Conservation (phyloP, 2,329 filamentous ascomycete genomes). For the Mycosphaerella arachidis region DNA sequence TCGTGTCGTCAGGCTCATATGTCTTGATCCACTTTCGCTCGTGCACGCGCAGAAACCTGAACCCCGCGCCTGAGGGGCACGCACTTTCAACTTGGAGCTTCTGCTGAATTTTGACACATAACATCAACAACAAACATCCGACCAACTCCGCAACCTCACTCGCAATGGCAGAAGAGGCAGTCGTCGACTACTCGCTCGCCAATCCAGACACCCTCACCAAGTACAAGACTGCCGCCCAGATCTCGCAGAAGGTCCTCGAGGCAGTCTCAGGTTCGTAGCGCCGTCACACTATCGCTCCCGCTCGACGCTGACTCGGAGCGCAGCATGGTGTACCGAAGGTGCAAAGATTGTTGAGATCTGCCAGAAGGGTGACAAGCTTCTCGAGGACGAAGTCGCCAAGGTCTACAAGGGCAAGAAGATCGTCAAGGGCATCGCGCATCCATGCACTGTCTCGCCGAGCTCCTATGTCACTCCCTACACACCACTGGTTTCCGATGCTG, state of each 20-base stretch:
- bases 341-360: conserved; percentile 92
- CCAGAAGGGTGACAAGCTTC: conserved; percentile 89
- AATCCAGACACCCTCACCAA: conserved; percentile 67
- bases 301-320: conserved; percentile 16
- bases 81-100: no score
- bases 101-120: no score
- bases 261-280: conserved; percentile 60
- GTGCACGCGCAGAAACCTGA: no score
- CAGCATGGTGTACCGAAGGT: conserved; percentile 70
- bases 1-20: no score
- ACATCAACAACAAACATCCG: not conserved
- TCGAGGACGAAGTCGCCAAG: conserved; percentile 89
- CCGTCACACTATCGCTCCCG: conserved; percentile 5
- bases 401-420: conserved; percentile 99
- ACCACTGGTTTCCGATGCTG: conserved; percentile 77
- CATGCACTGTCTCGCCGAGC: conserved; percentile 89
- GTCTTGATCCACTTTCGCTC: no score
- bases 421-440: conserved; percentile 87
- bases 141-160: conserved; percentile 1
- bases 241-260: conserved; percentile 92
- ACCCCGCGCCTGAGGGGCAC: not conserved
- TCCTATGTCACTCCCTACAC: conserved; percentile 97
- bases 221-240: conserved; percentile 94
- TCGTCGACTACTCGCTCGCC: conserved; percentile 35
- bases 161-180: conserved; percentile 28